Percentiles rank a stretch among this genome's conserved stretches.
Conservation (phyloP, 768 basidiomycete species). For the Trametes gibbosa region DNA sequence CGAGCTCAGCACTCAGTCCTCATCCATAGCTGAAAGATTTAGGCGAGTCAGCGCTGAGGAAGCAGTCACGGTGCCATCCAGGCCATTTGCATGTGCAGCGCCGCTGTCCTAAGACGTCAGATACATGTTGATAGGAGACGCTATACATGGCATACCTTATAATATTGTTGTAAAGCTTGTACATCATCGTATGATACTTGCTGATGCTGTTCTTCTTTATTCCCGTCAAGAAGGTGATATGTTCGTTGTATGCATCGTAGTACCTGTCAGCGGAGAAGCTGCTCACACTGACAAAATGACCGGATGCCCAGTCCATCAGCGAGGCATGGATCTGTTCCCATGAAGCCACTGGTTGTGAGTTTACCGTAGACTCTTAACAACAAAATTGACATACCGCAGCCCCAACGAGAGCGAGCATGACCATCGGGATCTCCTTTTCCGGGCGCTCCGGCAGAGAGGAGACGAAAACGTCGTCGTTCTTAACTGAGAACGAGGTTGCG, state of each 20-base stretch:
- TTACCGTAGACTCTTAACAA: neutral
- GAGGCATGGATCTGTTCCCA: constrained; percentile 8
- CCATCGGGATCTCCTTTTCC: constrained; percentile 5
- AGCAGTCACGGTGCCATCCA: no score
- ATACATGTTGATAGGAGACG: no score
- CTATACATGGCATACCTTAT: no score
- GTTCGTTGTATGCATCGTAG: constrained; percentile 8
- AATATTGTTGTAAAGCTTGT: neutral
- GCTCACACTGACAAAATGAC: neutral
- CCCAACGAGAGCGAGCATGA: constrained; percentile 6
- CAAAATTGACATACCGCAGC: neutral
- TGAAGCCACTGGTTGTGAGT: neutral
- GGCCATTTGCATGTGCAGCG: no score
- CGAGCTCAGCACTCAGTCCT: no score
- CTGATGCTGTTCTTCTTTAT: neutral
- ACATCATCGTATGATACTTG: constrained; percentile 8
- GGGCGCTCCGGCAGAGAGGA: neutral
- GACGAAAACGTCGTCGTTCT: neutral
- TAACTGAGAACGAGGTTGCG: neutral
- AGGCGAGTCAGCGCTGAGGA: no score
- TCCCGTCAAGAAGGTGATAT: neutral
- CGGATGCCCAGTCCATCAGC: neutral
- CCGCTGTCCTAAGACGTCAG: no score
- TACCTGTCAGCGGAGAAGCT: constrained; percentile 6
- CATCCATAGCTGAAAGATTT: no score